These are phyloP conservation scores for Henckelia pumila DNA, from an alignment of 257 asterid species.

Conservation along the genomic window DNA sequence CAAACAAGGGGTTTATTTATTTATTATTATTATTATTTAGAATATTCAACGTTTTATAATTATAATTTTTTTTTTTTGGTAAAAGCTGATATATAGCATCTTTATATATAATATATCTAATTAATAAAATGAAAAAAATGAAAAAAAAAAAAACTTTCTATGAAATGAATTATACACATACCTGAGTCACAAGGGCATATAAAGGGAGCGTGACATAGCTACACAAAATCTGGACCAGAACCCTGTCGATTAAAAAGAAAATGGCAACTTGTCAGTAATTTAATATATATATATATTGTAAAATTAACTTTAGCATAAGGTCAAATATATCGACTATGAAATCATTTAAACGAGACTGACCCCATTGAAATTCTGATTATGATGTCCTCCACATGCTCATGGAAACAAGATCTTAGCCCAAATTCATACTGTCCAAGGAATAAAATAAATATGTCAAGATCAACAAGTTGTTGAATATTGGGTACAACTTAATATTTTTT, in stretches of 20 bases:
- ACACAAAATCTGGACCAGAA: conserved; percentile 73
- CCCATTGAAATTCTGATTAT: conserved; percentile 82
- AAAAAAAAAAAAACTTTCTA: no score
- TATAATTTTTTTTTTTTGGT: no score
- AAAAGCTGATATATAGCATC: no score
- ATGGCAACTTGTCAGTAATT: neutral
- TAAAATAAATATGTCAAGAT: neutral
- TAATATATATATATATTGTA: no score
- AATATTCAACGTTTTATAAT: no score
- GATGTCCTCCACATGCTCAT: conserved; percentile 68
- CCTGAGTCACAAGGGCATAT: conserved; percentile 97
- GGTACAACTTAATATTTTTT: neutral
- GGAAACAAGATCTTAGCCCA: conserved; percentile 80
- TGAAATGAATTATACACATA: conserved; percentile 25
- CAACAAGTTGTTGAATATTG: neutral
- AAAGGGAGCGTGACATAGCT: conserved; percentile 93
- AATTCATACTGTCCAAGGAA: conserved; percentile 58
- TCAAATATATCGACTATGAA: neutral
- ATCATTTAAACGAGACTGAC: conserved; percentile 34
- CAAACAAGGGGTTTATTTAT: no score
- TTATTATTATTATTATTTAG: no score
- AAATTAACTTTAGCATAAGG: neutral
- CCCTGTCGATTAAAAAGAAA: conserved; percentile 33
- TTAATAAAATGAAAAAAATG: no score
- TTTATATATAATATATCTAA: no score